Evolutionary conservation across 2,329 filamentous ascomycete species (phyloP).

Genomic region (Aspergillus sp.): DNA sequence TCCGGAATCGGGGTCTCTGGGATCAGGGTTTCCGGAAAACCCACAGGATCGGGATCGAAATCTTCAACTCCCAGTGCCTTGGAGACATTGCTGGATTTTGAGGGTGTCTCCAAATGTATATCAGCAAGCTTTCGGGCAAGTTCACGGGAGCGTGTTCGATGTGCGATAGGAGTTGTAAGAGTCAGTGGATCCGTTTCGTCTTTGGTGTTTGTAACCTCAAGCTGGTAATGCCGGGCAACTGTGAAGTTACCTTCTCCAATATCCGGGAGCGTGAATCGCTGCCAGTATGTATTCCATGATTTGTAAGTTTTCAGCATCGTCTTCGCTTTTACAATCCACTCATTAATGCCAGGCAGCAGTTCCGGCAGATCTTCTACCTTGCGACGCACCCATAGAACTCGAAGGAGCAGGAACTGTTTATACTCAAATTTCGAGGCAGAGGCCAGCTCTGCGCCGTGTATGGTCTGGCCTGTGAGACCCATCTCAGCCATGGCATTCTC

Average conservation of each 20-base stretch:
- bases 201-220: conserved; percentile 1
- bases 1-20: not conserved
- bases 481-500: not conserved
- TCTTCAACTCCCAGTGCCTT: not conserved
- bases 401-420: not conserved
- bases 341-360: not conserved
- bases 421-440: not conserved
- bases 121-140: not conserved
- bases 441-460: conserved; percentile 3
- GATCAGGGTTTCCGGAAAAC: not conserved
- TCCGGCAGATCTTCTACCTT: not conserved
- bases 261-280: not conserved
- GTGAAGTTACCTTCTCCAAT: conserved; percentile 2
- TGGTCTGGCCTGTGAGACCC: conserved; percentile 1
- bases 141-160: conserved; percentile 1
- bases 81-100: not conserved
- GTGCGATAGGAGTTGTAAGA: conserved; percentile 4
- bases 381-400: conserved; percentile 1
- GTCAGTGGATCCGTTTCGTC: not conserved
- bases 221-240: conserved; percentile 4
- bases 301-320: not conserved
- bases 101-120: not conserved
- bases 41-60: not conserved
- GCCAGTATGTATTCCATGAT: conserved; percentile 1
- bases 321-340: not conserved